phyloP scores from a whole-genome alignment of 305 asterid species.

The Rubia balearica region DNA sequence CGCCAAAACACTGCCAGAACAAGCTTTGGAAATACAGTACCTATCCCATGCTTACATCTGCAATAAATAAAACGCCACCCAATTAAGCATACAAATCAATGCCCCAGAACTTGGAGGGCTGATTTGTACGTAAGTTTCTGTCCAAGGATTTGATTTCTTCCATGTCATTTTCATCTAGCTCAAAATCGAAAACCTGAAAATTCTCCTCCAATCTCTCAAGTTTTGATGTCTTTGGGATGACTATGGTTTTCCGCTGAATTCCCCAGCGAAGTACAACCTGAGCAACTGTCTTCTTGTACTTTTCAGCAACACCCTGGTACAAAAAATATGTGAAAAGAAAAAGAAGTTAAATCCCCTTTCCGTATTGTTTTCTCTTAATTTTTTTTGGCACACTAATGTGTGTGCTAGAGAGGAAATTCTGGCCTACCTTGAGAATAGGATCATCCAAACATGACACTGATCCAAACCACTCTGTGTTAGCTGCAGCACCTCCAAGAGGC shows the following conservation, averaged over 20 bases:
- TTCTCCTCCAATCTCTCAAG: constrained; percentile 51
- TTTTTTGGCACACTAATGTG: too few relatives aligned
- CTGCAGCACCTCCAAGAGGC: constrained; percentile 64
- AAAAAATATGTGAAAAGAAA: constrained; percentile 1
- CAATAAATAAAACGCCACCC: neutral
- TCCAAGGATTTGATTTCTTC: constrained; percentile 42
- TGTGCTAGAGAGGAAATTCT: neutral
- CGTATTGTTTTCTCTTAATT: neutral
- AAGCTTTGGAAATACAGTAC: neutral
- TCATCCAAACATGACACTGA: constrained; percentile 61
- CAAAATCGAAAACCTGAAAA: constrained; percentile 39
- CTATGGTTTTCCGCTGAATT: constrained; percentile 44
- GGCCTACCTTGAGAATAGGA: constrained; percentile 41
- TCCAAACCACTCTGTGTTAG: constrained; percentile 60
- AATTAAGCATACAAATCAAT: constrained; percentile 41
- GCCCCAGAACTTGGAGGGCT: constrained; percentile 54
- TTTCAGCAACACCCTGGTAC: constrained; percentile 49
- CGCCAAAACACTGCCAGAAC: neutral
- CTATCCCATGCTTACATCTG: neutral
- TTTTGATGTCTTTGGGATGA: constrained; percentile 67
- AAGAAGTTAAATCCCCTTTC: neutral
- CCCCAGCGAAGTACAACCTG: constrained; percentile 70
- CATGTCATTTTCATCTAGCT: constrained; percentile 49
- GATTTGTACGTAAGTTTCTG: constrained; percentile 38
- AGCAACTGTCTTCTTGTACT: constrained; percentile 52